Evolutionary conservation across 805 yeast species (phyloP).

Genomic region (Metschnikowia continentalis): DNA sequence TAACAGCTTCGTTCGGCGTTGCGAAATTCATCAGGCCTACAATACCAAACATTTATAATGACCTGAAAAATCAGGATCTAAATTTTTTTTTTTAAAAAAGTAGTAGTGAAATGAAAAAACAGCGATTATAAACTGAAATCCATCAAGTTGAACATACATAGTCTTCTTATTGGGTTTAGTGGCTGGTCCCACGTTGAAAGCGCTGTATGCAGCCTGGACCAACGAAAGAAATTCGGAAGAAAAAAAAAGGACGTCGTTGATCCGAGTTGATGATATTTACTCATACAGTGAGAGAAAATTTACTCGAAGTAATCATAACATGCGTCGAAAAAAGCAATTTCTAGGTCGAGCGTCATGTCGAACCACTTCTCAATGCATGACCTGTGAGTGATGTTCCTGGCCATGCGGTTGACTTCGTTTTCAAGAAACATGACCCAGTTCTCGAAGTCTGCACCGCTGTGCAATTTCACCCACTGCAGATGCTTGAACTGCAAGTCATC

Average conservation of each 20-base stretch:
- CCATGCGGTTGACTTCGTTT: constrained; percentile 39
- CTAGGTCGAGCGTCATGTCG: constrained; percentile 34
- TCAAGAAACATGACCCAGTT: constrained; percentile 46
- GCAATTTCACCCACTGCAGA: constrained; percentile 50
- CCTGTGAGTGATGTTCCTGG: constrained; percentile 20
- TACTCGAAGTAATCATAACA: constrained; percentile 29
- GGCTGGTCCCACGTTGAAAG: neutral
- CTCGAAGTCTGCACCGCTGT: constrained; percentile 46
- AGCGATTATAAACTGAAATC: too few relatives aligned
- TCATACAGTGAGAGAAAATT: neutral
- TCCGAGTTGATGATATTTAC: too few relatives aligned
- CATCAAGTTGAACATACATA: too few relatives aligned
- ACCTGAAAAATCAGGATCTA: too few relatives aligned
- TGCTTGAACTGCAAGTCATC: constrained; percentile 38
- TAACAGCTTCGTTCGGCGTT: too few relatives aligned
- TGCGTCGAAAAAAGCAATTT: constrained; percentile 44
- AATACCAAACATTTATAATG: too few relatives aligned
- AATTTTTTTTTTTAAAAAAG: too few relatives aligned
- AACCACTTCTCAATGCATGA: constrained; percentile 23
- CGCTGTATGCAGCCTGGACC: neutral
- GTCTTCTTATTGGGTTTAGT: neutral
- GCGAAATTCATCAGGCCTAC: too few relatives aligned
- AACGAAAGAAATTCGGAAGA: neutral
- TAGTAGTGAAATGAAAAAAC: too few relatives aligned
- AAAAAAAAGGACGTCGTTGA: too few relatives aligned